phyloP scores from a whole-genome alignment of 768 basidiomycete species.

The Tricholoma sp. region DNA sequence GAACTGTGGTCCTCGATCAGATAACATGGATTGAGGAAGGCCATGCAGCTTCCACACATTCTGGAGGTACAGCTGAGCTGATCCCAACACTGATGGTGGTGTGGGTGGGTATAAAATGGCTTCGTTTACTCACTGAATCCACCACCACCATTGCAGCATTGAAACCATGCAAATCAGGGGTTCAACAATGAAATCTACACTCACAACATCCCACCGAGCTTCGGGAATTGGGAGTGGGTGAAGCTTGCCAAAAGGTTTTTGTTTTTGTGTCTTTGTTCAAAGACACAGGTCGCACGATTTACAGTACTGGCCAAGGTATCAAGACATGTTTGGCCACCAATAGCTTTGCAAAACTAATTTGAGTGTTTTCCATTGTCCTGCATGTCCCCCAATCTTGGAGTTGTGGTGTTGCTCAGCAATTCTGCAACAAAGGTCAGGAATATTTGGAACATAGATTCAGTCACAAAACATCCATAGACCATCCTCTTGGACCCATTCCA shows the following conservation, averaged over 20 bases:
- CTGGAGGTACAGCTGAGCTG: no score
- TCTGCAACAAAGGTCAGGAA: no score
- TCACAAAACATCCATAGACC: constrained; percentile 4
- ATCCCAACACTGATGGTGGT: constrained; percentile 9
- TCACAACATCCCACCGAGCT: constrained; percentile 1
- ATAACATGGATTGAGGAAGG: neutral
- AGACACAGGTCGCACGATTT: no score
- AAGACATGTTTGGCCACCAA: constrained; percentile 18
- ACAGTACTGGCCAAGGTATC: no score
- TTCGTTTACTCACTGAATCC: no score
- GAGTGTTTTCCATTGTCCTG: constrained; percentile 15
- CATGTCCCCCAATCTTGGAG: no score
- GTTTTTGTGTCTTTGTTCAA: no score
- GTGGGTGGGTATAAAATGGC: no score
- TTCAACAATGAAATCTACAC: constrained; percentile 2
- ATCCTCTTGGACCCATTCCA: constrained; percentile 5
- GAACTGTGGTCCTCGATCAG: neutral
- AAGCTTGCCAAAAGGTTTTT: no score
- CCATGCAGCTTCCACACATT: neutral
- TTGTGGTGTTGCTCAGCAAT: no score
- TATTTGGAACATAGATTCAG: constrained; percentile 19
- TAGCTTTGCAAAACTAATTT: constrained; percentile 23
- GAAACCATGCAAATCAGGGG: constrained; percentile 1
- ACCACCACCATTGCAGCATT: constrained; percentile 1
- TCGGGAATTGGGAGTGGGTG: neutral